A percentile compares a stretch with the other conserved stretches of the same genome.
Conservation (phyloP, 345 rosid species). For the Toxicodendron radicans region DNA sequence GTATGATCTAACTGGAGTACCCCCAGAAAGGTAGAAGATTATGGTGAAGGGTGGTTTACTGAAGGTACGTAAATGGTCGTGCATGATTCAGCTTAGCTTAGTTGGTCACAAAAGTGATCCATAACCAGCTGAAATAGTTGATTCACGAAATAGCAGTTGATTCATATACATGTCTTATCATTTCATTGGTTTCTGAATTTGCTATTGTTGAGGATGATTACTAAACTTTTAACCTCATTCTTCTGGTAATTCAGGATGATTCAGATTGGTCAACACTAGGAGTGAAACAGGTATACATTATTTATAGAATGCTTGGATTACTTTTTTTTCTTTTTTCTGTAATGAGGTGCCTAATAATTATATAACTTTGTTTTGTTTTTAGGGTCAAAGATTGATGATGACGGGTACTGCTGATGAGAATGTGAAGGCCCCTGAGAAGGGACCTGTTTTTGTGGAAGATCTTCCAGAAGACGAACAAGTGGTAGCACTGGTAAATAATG, state of each 20-base stretch:
- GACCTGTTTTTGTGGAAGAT: slow-evolving; percentile 91
- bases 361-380: slow-evolving; percentile 7
- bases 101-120: not conserved
- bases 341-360: not conserved
- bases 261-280: slow-evolving; percentile 85
- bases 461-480: slow-evolving; percentile 96
- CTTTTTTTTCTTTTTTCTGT: not conserved
- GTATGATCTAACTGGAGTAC: slow-evolving; percentile 89
- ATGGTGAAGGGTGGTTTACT: slow-evolving; percentile 96
- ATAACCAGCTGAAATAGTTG: no score
- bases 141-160: no score
- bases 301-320: not conserved
- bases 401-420: slow-evolving; percentile 98
- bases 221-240: slow-evolving; percentile 7
- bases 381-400: slow-evolving; percentile 99
- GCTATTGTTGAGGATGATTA: slow-evolving; percentile 13
- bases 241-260: slow-evolving; percentile 67
- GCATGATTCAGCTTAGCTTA: not conserved
- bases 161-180: not conserved
- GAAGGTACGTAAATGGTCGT: slow-evolving; percentile 49
- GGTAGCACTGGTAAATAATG: slow-evolving; percentile 50
- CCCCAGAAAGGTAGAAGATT: slow-evolving; percentile 95
- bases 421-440: slow-evolving; percentile 94
- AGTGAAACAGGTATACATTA: slow-evolving; percentile 61
- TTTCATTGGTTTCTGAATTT: slow-evolving; percentile 7